Percentiles rank a stretch among this genome's conserved stretches.
phyloP scores from a whole-genome alignment of 768 basidiomycete species.

The Mycena galericulata region DNA sequence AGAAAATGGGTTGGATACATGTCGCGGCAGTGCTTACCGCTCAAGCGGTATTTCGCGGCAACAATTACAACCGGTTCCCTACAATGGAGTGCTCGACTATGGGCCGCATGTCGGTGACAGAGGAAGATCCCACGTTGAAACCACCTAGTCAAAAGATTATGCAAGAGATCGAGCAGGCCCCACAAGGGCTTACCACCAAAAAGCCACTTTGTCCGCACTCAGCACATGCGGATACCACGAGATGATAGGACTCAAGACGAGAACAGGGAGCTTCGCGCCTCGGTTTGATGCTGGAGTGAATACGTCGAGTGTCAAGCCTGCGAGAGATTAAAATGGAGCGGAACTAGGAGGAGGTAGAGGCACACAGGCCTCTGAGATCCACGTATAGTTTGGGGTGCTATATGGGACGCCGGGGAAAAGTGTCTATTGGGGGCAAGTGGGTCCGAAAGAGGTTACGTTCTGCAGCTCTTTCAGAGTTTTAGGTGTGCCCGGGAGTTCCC shows the following conservation, averaged over 20 bases:
- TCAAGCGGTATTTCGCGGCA: conserved; percentile 53
- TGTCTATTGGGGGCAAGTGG: background rate
- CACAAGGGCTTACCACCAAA: conserved; percentile 39
- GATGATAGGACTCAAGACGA: background rate
- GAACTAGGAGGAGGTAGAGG: background rate
- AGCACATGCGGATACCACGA: background rate
- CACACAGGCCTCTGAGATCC: background rate
- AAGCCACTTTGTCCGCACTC: conserved; percentile 41
- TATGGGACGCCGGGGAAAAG: background rate
- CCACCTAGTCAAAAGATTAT: conserved; percentile 39
- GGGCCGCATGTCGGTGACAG: conserved; percentile 35
- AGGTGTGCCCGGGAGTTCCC: background rate
- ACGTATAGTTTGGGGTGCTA: background rate
- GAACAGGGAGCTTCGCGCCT: background rate
- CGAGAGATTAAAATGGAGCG: background rate
- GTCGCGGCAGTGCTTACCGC: conserved; percentile 43
- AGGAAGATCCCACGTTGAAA: conserved; percentile 47
- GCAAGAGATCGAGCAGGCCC: background rate
- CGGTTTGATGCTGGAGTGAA: background rate
- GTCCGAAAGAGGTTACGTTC: background rate
- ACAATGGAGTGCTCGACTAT: conserved; percentile 48
- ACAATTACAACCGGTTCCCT: conserved; percentile 52
- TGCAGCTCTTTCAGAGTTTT: background rate
- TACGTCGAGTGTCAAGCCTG: conserved; percentile 10
- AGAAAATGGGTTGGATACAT: background rate